Base-by-base conservation (phyloP, 148 eudicot genomes). In the Drosera capensis region DNA sequence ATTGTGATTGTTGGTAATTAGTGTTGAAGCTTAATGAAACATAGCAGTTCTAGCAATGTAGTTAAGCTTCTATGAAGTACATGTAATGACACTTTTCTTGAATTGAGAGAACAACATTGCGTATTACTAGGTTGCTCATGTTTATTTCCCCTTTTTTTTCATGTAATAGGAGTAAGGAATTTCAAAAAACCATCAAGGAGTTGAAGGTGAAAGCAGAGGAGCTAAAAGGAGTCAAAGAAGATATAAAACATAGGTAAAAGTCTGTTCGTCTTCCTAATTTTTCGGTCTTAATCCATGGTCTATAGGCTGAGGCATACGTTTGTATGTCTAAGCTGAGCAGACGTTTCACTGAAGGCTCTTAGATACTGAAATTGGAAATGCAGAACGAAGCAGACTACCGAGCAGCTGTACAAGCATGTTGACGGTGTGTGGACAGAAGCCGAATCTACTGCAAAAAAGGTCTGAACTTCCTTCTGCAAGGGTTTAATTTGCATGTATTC, bases 371-470 rank as follows among this genome's bases (percentile, higher is more conserved):
- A 62, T 71, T 59, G 68, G 65, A 58, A 67, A 77, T 84, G 93
- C 95, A 90, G 97, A 90, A 66, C 88, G 54, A 90, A 84, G 71
- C 80, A 84, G 75, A 80, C 84, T 35, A 63, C 93, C 39, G 85
- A 84, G 82, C 77, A 90, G 72, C 87, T 90, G 45, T 83, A 78
- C 73, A 90, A 84, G 77, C 83, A 62, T 44, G 94, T 84, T 36
- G 97, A 84, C 62, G 93, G 93, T 34, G 95, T 65, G 25, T 84
- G 87, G 97, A 71, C 74, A 3, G 97, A 80, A 64, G 93, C 97
- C 45, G 97, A 90, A 80, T 77, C 69, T 24, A 78, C 81, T 14
- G 93, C 97, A 14, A 90, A 84, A 61, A 84, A 81, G 97, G 97
- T 90, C 16, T 14, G 43, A n/a, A n/a, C n/a, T n/a, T n/a, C n/a